Conservation (phyloP, 192 early-diverging fungal genomes). For the Gamsiella multidivaricata region DNA sequence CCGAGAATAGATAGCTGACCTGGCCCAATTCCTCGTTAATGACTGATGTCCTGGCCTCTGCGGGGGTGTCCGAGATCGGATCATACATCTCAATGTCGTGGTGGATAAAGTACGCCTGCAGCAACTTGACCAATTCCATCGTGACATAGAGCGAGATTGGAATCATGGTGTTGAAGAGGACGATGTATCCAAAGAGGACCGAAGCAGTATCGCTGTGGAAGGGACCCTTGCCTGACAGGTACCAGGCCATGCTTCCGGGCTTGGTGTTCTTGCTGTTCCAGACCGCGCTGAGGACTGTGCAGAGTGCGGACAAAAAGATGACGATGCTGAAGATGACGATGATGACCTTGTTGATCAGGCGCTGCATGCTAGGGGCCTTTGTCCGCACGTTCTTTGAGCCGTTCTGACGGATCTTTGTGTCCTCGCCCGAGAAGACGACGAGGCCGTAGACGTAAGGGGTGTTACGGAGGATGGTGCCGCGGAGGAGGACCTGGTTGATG, state of each 20-base stretch:
- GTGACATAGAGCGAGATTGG: conserved; percentile 91
- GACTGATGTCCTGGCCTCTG: conserved; percentile 79
- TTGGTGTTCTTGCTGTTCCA: conserved; percentile 52
- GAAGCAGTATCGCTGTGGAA: conserved; percentile 39
- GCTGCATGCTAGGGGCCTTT: conserved; percentile 83
- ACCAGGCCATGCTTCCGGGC: conserved; percentile 59
- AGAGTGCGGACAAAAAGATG: conserved; percentile 64
- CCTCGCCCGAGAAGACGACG: conserved; percentile 78
- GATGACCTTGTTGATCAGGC: conserved; percentile 82
- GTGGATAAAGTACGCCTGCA: conserved; percentile 81
- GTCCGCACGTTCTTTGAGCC: conserved; percentile 74
- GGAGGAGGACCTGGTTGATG: conserved; percentile 82
- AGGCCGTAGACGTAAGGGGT: conserved; percentile 83
- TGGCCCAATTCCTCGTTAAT: conserved; percentile 92
- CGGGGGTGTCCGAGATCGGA: conserved; percentile 72
- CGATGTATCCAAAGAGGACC: conserved; percentile 75
- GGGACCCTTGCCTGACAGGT: conserved; percentile 51
- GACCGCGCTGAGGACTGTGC: conserved; percentile 61
- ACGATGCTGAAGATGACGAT: conserved; percentile 72
- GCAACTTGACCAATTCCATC: conserved; percentile 84
- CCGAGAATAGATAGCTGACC: conserved; percentile 89
- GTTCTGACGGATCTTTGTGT: conserved; percentile 77
- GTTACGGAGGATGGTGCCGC: conserved; percentile 88
- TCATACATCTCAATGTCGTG: conserved; percentile 86
- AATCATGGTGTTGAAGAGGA: conserved; percentile 87